Conservation (phyloP, 352 stramenopile species). For the Globisporangium echinulatum region DNA sequence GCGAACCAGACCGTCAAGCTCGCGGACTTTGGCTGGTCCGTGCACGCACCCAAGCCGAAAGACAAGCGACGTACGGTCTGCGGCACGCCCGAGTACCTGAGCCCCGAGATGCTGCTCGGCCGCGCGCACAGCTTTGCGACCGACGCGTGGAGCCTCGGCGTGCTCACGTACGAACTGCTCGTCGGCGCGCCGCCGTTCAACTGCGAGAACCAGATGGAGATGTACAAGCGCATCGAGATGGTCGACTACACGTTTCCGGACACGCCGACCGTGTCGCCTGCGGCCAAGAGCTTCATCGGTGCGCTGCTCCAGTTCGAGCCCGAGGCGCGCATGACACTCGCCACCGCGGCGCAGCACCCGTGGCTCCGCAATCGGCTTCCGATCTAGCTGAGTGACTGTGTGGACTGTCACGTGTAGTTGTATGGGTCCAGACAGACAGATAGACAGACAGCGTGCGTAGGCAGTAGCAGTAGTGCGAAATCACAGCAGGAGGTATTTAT, state of each 20-base stretch:
- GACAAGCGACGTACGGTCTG: constrained; percentile 69
- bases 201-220: constrained; percentile 72
- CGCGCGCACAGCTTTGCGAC: constrained; percentile 60
- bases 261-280: constrained; percentile 36
- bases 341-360: constrained; percentile 41
- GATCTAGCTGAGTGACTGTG: constrained; percentile 15
- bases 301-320: constrained; percentile 49
- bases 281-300: constrained; percentile 59
- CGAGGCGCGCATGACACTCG: constrained; percentile 52
- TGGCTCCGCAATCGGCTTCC: constrained; percentile 44
- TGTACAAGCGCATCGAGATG: constrained; percentile 70
- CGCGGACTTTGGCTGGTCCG: constrained; percentile 84
- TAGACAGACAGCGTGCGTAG: background rate
- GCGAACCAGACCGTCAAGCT: constrained; percentile 77
- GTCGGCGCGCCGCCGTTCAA: constrained; percentile 76
- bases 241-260: constrained; percentile 55
- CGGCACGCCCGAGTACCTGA: constrained; percentile 82
- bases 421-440: too few relatives aligned
- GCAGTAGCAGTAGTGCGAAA: background rate
- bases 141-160: constrained; percentile 79
- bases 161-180: constrained; percentile 80
- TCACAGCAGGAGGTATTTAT: constrained; percentile 53
- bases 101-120: constrained; percentile 70
- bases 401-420: too few relatives aligned
- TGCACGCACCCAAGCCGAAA: constrained; percentile 61